Base-by-base conservation (phyloP, 2,329 filamentous ascomycete genomes). In the Aspergillus hiratsukae region DNA sequence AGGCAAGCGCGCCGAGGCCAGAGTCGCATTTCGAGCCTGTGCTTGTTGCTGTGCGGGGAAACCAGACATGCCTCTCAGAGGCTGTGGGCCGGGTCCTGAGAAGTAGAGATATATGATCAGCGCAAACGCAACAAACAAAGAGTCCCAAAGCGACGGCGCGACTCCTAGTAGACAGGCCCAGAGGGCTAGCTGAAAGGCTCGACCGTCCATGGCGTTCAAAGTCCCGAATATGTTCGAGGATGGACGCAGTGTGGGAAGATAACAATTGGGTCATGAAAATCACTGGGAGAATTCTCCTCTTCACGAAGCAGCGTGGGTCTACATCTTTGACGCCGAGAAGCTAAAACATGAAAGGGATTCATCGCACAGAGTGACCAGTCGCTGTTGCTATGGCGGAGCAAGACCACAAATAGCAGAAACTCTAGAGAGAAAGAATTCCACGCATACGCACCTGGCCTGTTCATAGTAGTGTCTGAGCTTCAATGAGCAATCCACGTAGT, bases 31-130 rank as follows among this genome's bases (percentile, higher is more conserved):
- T 64, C 75, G 78, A 63, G 71, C 69, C 59, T 76, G 76, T 61
- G 72, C 71, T 64, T 78, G 78, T 69, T 81, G 80, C 65, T 78
- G 80, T 61, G 75, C 70, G 66, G 78, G 76, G 69, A 83, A 85
- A 66, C 80, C 76, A 59, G 79, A 77, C 72, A 83, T 80, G 58
- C 75, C 76, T 69, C 80, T 78, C 62, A 83, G 68, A 62, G 77
- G 74, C 71, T 81, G 80, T 60, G 78, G 75, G 64, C 76, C 75
- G 59, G 77, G 75, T 65, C 75, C 80, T 82, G 64, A 61, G 52
- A 29, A 54, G 53, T 25, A 51, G 7, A 57, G 46, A 25, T 49
- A 49, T 10, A 45, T 17, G 29, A 56, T 66, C 55, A 66, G 61
- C 55, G 14, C 31, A 17, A 51, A 55, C 21, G 40, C 27, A 40